These are phyloP conservation scores for Amylocarpus encephaloides DNA, from an alignment of 2,329 filamentous ascomycete species.

Conservation along the genomic window DNA sequence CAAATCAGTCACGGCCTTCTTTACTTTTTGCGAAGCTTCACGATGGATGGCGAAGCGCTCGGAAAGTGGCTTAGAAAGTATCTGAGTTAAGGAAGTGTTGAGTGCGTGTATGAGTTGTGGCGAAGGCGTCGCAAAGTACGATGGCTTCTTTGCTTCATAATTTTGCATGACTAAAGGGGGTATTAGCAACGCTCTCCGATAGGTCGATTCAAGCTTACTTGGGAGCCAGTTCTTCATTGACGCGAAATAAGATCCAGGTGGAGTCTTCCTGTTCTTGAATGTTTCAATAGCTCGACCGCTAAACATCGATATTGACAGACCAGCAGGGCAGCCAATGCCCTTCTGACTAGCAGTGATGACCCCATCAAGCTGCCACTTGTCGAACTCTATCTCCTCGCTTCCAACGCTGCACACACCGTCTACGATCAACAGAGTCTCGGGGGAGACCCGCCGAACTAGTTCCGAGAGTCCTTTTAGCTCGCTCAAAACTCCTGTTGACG, in stretches of 20 bases:
- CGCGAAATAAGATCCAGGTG: constrained; percentile 84
- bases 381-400: constrained; percentile 91
- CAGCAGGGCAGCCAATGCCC: constrained; percentile 91
- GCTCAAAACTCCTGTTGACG: constrained; percentile 89
- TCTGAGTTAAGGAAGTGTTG: constrained; percentile 81
- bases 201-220: constrained; percentile 46
- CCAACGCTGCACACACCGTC: constrained; percentile 97
- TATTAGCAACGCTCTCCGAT: background rate
- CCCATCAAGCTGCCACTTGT: constrained; percentile 87
- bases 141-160: constrained; percentile 95
- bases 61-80: constrained; percentile 70
- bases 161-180: constrained; percentile 77
- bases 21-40: constrained; percentile 75
- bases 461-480: constrained; percentile 81
- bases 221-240: constrained; percentile 97
- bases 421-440: constrained; percentile 84
- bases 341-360: constrained; percentile 95
- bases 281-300: constrained; percentile 79
- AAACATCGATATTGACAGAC: constrained; percentile 89
- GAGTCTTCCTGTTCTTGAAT: constrained; percentile 74
- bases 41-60: constrained; percentile 80
- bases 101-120: constrained; percentile 91
- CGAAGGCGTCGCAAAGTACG: constrained; percentile 95
- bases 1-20: constrained; percentile 71
- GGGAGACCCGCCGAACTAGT: constrained; percentile 78